Percentiles rank a stretch among this genome's conserved stretches.
These are phyloP conservation scores for Kodamaea nitidulidarum DNA, from an alignment of 805 yeast species.

Conservation along the genomic window DNA sequence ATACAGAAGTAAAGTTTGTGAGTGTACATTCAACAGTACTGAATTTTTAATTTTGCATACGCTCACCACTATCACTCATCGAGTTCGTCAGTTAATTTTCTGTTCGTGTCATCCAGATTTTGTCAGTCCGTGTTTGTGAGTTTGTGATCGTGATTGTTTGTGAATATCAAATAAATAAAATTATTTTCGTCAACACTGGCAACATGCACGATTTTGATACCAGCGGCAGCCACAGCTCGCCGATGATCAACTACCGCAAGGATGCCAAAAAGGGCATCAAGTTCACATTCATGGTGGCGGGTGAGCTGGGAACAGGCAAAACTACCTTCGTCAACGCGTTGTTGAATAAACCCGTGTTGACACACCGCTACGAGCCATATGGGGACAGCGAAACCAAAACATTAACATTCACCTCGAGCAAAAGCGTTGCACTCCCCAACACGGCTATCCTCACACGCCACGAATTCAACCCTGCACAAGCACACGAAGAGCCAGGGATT, in stretches of 20 bases:
- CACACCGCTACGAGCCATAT: slow-evolving; percentile 48
- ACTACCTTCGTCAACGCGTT: slow-evolving; percentile 70
- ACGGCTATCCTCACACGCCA: slow-evolving; percentile 53
- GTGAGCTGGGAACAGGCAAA: slow-evolving; percentile 74
- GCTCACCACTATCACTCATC: too few species aligned
- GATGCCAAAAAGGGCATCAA: slow-evolving; percentile 71
- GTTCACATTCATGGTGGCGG: slow-evolving; percentile 69
- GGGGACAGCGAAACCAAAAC: slow-evolving; percentile 40
- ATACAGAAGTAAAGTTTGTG: too few species aligned
- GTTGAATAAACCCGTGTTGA: slow-evolving; percentile 56
- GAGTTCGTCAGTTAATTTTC: too few species aligned
- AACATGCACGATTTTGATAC: neutral
- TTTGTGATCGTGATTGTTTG: too few species aligned
- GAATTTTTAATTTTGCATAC: too few species aligned
- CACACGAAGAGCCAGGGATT: slow-evolving; percentile 68
- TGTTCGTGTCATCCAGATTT: neutral
- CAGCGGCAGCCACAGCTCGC: slow-evolving; percentile 23
- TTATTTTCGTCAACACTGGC: too few species aligned
- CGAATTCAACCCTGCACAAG: slow-evolving; percentile 58
- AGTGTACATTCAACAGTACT: too few species aligned
- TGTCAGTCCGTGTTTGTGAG: neutral
- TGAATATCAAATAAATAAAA: too few species aligned
- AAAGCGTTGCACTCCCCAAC: slow-evolving; percentile 50
- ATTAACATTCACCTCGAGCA: slow-evolving; percentile 53
- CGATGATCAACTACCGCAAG: slow-evolving; percentile 52